Evolutionary conservation across 2,329 filamentous ascomycete species (phyloP).

Genomic region (Botrytis squamosa): DNA sequence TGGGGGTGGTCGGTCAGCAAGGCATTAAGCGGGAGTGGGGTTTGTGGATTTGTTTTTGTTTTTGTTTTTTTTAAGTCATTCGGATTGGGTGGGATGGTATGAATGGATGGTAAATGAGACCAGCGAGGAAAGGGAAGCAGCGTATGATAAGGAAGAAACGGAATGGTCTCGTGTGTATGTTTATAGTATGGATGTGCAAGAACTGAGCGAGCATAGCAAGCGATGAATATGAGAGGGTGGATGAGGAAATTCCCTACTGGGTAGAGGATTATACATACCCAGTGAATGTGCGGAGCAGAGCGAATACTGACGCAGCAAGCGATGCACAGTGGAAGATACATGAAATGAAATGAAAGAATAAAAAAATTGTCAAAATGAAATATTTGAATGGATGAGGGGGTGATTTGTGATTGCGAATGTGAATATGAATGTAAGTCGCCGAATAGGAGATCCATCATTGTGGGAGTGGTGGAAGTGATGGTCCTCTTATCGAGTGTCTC

Average conservation of each 20-base stretch:
- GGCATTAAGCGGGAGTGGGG: slow-evolving; percentile 16
- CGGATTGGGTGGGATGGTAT: slow-evolving; percentile 1
- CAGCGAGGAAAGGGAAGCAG: slow-evolving; percentile 11
- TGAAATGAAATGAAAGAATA: slow-evolving; percentile 14
- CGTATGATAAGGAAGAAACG: slow-evolving; percentile 13
- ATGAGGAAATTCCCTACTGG: background rate
- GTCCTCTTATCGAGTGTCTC: background rate
- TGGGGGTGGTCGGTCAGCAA: slow-evolving; percentile 9
- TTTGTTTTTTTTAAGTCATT: background rate
- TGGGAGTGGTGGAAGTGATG: background rate
- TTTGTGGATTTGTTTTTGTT: slow-evolving; percentile 2
- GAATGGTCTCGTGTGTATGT: slow-evolving; percentile 11
- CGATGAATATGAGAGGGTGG: slow-evolving; percentile 2
- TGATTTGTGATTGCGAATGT: background rate
- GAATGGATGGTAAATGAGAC: slow-evolving; percentile 17
- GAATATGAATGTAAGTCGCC: background rate
- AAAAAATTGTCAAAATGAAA: slow-evolving; percentile 15
- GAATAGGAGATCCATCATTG: background rate
- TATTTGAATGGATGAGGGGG: background rate
- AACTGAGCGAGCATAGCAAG: background rate
- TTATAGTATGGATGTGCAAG: slow-evolving; percentile 14
- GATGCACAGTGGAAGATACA: slow-evolving; percentile 11
- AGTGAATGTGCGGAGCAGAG: background rate
- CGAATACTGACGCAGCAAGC: background rate
- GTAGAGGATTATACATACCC: background rate